Percentiles rank a stretch among this genome's conserved stretches.
Evolutionary conservation across 495 filamentous ascomycete species (phyloP).

Genomic region (Aspergillus avenaceus): DNA sequence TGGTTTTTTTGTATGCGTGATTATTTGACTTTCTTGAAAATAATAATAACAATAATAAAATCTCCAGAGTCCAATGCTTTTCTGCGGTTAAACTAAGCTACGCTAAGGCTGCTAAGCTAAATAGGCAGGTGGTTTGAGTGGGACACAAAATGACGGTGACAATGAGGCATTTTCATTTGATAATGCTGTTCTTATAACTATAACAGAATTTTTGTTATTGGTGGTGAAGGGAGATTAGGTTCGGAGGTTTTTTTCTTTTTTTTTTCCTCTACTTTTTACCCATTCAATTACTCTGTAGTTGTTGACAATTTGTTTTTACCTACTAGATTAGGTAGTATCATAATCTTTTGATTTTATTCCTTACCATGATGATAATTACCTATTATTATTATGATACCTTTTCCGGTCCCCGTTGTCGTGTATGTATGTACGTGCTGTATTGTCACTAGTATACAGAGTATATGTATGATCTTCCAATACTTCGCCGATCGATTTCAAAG

Average conservation of each 20-base stretch:
- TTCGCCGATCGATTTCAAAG: too few relatives aligned
- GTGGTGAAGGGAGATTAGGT: neutral
- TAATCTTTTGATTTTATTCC: too few relatives aligned
- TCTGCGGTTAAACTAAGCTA: neutral
- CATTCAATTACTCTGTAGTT: neutral
- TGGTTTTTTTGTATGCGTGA: neutral
- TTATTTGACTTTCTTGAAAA: neutral
- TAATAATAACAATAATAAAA: too few relatives aligned
- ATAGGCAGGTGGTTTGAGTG: neutral
- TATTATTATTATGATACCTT: too few relatives aligned
- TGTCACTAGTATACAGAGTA: too few relatives aligned
- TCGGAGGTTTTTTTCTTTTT: neutral
- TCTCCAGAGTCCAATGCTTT: neutral
- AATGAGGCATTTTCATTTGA: neutral
- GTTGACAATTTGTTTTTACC: neutral
- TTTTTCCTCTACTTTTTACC: neutral
- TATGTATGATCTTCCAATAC: too few relatives aligned
- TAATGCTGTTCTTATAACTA: neutral
- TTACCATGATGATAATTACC: too few relatives aligned
- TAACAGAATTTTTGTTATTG: neutral
- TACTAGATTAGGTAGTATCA: neutral
- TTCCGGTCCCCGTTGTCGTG: too few relatives aligned
- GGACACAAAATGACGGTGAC: neutral
- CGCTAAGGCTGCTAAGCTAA: constrained; percentile 1
- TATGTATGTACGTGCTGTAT: too few relatives aligned